Base-by-base conservation (phyloP, 805 yeast genomes). In the Brettanomyces naardenensis region DNA sequence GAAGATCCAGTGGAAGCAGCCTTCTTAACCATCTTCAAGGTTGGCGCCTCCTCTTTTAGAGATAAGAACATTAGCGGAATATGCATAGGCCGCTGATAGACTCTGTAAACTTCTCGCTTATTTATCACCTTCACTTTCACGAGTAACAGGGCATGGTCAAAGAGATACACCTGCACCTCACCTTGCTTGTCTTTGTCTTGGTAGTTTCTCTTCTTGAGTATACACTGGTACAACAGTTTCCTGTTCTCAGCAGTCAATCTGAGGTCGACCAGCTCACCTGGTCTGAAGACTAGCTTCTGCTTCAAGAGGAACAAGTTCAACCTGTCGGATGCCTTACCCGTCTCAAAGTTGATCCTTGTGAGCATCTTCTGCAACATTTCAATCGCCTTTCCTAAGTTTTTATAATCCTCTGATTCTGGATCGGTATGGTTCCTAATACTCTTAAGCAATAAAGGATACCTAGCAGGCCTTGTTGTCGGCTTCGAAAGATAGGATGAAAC, bases 401-500 rank as follows among this genome's bases (percentile, higher is more conserved):
- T 74, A 51, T 71, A 73, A 47, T 89, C 96, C 1, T 85, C 78
- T 6, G 78, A 71, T 19, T 77, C 83, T n/a, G 80, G 80, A 37
- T 71, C 74, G 0, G 97, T 88, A 45, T 78, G 75, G 56, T 92
- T 90, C 46, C 86, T 66, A 26, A 92, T 84, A 34, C 90, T 92
- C 40, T 75, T 80, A 18, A 90, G 68, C 40, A 92, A 68, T 35
- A 92, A 64, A 46, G 95, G 95, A 61, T 92, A 92, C 47, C 97
- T 70, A 7, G 97, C 97, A 23, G 96, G 88, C 56, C 98, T 75
- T 13, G 96, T 88, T 2, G 95, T 89, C 36, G 97, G 97, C 53
- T 90, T 94, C 5, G 95, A 86, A 45, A 92, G 69, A 53, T 88
- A 92, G 0, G 97, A 92, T 19, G 90, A 84, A 38, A 92, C 78